phyloP scores from a whole-genome alignment of 78 protist genomes.

The Guillardia theta region DNA sequence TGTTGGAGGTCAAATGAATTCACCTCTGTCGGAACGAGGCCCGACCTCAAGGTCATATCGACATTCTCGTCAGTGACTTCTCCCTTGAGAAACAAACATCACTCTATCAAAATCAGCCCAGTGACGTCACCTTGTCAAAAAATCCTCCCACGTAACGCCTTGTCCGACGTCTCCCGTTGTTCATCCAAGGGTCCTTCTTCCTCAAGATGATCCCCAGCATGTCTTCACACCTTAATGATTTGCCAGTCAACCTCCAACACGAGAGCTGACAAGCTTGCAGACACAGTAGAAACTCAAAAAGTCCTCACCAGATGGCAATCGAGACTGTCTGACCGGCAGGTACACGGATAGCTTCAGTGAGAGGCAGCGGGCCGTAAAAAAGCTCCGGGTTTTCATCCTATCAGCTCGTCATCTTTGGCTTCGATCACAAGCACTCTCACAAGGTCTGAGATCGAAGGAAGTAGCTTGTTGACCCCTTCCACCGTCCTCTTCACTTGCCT shows the following conservation, averaged over 20 bases:
- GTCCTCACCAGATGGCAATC: too few relatives aligned
- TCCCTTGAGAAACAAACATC: background rate
- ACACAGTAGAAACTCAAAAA: too few relatives aligned
- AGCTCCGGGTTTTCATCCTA: background rate
- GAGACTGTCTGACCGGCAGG: too few relatives aligned
- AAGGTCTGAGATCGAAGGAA: too few relatives aligned
- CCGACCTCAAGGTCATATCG: background rate
- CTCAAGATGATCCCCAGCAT: background rate
- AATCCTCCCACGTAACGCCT: background rate
- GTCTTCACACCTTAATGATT: background rate
- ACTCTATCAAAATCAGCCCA: too few relatives aligned
- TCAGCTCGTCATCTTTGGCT: too few relatives aligned
- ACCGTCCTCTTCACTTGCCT: too few relatives aligned
- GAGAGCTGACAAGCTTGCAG: too few relatives aligned
- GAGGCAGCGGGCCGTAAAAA: background rate
- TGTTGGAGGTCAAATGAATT: too few relatives aligned
- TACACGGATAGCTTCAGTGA: background rate
- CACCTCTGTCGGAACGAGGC: background rate
- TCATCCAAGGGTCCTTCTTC: background rate
- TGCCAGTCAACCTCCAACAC: too few relatives aligned
- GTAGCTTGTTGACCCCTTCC: too few relatives aligned
- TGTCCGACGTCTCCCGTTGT: background rate
- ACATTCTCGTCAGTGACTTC: background rate
- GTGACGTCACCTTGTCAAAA: background rate
- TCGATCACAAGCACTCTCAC: too few relatives aligned